Evolutionary conservation across 2,329 filamentous ascomycete species (phyloP).

Genomic region (Aspergillus pseudotamarii): DNA sequence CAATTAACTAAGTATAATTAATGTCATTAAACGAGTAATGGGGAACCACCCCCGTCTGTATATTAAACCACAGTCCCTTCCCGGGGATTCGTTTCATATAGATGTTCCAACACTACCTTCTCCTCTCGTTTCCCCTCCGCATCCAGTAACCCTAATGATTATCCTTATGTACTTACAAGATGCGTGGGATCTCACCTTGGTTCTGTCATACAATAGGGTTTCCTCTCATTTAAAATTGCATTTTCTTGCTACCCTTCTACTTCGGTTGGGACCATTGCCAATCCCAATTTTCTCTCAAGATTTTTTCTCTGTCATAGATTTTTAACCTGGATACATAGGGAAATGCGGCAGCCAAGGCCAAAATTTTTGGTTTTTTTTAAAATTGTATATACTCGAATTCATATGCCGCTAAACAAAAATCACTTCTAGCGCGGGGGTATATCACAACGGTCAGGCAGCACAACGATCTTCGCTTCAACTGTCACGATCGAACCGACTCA

Average conservation of each 20-base stretch:
- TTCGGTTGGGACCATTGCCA: neutral
- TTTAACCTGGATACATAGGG: neutral
- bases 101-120: neutral
- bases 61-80: neutral
- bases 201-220: neutral
- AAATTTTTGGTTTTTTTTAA: neutral
- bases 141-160: slow-evolving; percentile 20
- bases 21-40: neutral
- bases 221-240: neutral
- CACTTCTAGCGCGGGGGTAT: slow-evolving; percentile 9
- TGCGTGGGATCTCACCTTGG: neutral
- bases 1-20: neutral
- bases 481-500: slow-evolving; percentile 76
- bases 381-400: slow-evolving; percentile 18
- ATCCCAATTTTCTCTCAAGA: neutral
- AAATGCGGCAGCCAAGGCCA: neutral
- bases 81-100: slow-evolving; percentile 1
- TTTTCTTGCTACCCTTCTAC: neutral
- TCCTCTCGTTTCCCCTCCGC: slow-evolving; percentile 1
- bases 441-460: slow-evolving; percentile 6
- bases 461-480: slow-evolving; percentile 16
- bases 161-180: slow-evolving; percentile 16
- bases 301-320: neutral
- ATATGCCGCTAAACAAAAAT: slow-evolving; percentile 3
- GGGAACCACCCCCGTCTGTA: neutral